Percentiles rank a stretch among this genome's conserved stretches.
Conservation (phyloP, 2,329 filamentous ascomycete species). For the Trichoderma atrobrunneum region DNA sequence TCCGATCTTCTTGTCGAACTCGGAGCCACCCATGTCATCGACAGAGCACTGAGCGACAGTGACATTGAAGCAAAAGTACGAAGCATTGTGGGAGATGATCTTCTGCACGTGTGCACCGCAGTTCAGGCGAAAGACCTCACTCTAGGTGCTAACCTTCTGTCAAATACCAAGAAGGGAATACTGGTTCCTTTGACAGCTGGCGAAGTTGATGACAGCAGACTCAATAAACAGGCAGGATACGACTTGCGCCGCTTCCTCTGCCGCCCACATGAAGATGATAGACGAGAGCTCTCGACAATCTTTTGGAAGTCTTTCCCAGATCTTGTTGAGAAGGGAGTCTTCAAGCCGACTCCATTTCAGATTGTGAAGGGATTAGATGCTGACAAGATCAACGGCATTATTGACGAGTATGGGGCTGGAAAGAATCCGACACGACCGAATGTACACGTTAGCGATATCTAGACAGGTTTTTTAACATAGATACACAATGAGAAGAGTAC, state of each 20-base stretch:
- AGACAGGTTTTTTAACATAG: not conserved
- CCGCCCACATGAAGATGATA: not conserved
- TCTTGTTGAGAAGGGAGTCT: not conserved
- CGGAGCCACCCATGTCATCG: not conserved
- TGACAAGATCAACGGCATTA: not conserved
- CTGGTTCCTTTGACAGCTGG: not conserved
- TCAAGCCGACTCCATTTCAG: not conserved
- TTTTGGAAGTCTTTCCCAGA: conserved; percentile 2
- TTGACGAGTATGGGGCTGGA: not conserved
- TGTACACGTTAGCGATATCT: not conserved
- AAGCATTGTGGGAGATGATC: not conserved
- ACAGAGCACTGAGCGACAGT: not conserved
- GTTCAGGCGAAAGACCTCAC: not conserved
- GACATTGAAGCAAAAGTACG: not conserved
- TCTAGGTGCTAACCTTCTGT: not conserved
- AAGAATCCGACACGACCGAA: not conserved
- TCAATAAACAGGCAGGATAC: not conserved
- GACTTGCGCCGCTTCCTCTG: not conserved
- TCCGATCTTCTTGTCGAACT: not conserved
- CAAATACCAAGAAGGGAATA: not conserved
- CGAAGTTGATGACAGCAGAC: not conserved
- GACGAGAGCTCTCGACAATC: not conserved
- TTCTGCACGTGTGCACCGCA: not conserved
- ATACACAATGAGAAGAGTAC: not conserved
- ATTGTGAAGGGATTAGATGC: not conserved